phyloP scores from a whole-genome alignment of 2,329 filamentous ascomycete genomes.

The Parastagonospora nodorum region DNA sequence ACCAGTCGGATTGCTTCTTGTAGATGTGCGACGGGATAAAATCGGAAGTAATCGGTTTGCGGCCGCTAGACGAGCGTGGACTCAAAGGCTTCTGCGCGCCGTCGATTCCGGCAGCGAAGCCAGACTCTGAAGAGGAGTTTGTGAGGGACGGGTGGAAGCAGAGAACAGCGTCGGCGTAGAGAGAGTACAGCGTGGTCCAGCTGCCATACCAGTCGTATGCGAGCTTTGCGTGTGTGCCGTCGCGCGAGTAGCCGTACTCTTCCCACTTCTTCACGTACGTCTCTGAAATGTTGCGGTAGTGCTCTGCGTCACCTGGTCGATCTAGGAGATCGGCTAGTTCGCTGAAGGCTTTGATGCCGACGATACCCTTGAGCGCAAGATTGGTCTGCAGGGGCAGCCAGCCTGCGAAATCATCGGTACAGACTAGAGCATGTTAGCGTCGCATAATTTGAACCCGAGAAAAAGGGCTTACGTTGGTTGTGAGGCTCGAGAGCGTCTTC shows the following conservation, averaged over 20 bases:
- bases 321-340: slow-evolving; percentile 68
- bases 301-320: slow-evolving; percentile 60
- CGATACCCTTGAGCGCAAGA: slow-evolving; percentile 80
- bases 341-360: slow-evolving; percentile 79
- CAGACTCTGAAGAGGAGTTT: slow-evolving; percentile 23
- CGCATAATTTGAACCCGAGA: not conserved
- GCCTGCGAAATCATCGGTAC: slow-evolving; percentile 84
- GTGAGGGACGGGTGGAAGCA: slow-evolving; percentile 73
- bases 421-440: slow-evolving; percentile 55
- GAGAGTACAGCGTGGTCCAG: slow-evolving; percentile 85
- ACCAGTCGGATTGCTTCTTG: slow-evolving; percentile 80
- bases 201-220: slow-evolving; percentile 80
- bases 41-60: slow-evolving; percentile 43
- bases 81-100: slow-evolving; percentile 27
- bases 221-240: slow-evolving; percentile 74
- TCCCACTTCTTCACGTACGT: slow-evolving; percentile 77
- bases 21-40: slow-evolving; percentile 81
- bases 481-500: slow-evolving; percentile 74
- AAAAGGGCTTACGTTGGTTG: slow-evolving; percentile 62
- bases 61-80: slow-evolving; percentile 17
- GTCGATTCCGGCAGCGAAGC: slow-evolving; percentile 11
- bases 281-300: slow-evolving; percentile 67
- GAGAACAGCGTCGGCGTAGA: slow-evolving; percentile 79
- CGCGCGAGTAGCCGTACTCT: slow-evolving; percentile 69
- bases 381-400: slow-evolving; percentile 80